Percentiles rank a stretch among this genome's conserved stretches.
These are phyloP conservation scores for Pseudopithomyces maydicus DNA, from an alignment of 2,329 filamentous ascomycete species.

Conservation along the genomic window DNA sequence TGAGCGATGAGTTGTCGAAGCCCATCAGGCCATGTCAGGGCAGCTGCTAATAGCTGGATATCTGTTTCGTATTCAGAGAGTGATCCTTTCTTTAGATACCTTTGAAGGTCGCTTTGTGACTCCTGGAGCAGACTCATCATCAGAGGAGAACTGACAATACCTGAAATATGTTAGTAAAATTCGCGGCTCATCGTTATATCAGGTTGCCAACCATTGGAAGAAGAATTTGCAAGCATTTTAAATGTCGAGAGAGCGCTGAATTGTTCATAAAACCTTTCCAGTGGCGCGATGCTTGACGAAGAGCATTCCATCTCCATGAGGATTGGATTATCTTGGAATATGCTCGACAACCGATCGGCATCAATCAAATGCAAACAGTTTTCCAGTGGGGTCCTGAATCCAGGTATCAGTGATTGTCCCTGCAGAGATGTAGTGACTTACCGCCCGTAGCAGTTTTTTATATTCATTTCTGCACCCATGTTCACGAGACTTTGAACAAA, in stretches of 20 bases:
- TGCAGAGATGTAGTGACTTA: neutral
- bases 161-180: neutral
- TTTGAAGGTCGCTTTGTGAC: neutral
- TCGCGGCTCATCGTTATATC: neutral
- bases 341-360: neutral
- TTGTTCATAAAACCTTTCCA: neutral
- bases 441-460: neutral
- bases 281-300: neutral
- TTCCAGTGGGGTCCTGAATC: neutral
- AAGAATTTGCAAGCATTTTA: neutral
- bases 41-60: neutral
- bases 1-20: neutral
- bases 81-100: neutral
- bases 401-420: neutral
- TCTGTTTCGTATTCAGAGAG: neutral
- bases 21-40: neutral
- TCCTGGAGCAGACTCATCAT: neutral
- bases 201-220: neutral
- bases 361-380: neutral
- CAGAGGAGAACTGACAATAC: neutral
- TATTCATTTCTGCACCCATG: neutral
- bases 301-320: neutral
- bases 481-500: neutral
- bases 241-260: neutral
- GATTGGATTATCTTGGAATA: neutral